These are phyloP conservation scores for Podaxis sp. DNA, from an alignment of 768 basidiomycete genomes.

Conservation along the genomic window DNA sequence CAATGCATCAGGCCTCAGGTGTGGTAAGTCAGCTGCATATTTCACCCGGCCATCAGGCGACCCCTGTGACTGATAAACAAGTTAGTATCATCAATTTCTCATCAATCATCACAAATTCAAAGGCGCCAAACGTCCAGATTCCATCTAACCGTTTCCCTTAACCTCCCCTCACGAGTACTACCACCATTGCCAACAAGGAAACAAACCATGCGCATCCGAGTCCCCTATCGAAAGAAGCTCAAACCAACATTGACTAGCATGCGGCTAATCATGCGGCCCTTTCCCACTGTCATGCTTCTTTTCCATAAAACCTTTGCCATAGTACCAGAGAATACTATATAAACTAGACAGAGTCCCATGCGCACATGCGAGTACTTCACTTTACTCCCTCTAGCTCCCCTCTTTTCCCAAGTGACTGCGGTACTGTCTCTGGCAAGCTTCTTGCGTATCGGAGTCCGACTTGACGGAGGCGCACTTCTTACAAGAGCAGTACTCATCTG, in stretches of 20 bases:
- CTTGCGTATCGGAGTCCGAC: constrained; percentile 7
- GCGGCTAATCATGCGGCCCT: constrained; percentile 12
- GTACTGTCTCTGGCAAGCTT: neutral
- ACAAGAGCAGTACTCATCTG: neutral
- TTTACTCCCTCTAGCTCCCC: constrained; percentile 5
- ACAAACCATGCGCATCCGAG: neutral
- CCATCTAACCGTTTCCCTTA: neutral
- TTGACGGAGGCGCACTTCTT: no score
- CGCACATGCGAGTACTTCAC: neutral
- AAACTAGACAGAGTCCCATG: neutral
- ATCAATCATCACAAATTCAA: neutral
- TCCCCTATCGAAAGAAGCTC: neutral
- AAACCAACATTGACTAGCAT: constrained; percentile 13
- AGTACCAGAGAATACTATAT: constrained; percentile 1
- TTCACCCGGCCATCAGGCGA: no score
- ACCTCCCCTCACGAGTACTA: neutral
- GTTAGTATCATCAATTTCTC: neutral
- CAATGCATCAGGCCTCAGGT: no score
- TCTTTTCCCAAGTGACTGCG: constrained; percentile 4
- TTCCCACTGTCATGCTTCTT: constrained; percentile 28
- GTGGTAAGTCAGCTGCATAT: no score
- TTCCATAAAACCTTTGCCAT: constrained; percentile 18
- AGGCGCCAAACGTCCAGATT: neutral
- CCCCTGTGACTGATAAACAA: neutral
- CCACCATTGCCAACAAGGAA: neutral